phyloP scores from a whole-genome alignment of 805 yeast species.

The Metschnikowia baotianmanensis region DNA sequence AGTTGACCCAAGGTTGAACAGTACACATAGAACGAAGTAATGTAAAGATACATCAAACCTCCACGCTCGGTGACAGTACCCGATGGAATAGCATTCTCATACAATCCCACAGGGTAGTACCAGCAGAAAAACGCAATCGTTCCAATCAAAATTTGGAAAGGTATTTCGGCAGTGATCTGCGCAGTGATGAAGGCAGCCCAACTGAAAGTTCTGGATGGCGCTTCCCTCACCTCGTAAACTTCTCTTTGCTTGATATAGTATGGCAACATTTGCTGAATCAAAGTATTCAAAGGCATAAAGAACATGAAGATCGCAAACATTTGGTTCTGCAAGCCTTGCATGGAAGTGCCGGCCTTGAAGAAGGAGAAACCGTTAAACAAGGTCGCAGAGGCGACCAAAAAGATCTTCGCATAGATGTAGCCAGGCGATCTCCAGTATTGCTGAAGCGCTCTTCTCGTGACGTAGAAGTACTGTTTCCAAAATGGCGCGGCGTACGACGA shows the following conservation, averaged over 20 bases:
- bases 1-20: conserved; percentile 25
- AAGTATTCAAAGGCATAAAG: conserved; percentile 37
- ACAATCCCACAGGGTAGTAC: conserved; percentile 52
- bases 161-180: conserved; percentile 45
- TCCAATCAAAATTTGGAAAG: conserved; percentile 47
- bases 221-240: conserved; percentile 46
- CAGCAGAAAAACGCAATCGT: conserved; percentile 61
- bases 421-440: conserved; percentile 63
- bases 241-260: conserved; percentile 45
- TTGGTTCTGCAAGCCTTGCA: conserved; percentile 66
- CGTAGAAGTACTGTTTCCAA: conserved; percentile 16
- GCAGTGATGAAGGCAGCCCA: conserved; percentile 42
- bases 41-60: conserved; percentile 35
- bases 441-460: conserved; percentile 20
- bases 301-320: conserved; percentile 50
- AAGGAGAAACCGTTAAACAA: conserved; percentile 72
- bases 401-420: conserved; percentile 61
- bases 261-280: conserved; percentile 41
- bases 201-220: conserved; percentile 42
- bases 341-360: conserved; percentile 59
- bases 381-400: conserved; percentile 52
- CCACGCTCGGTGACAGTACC: conserved; percentile 30
- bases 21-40: conserved; percentile 20
- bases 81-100: conserved; percentile 17
- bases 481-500: conserved; percentile 19